phyloP scores from a whole-genome alignment of 139 green algal species.

The Chlamydomonas sphaeroides region DNA sequence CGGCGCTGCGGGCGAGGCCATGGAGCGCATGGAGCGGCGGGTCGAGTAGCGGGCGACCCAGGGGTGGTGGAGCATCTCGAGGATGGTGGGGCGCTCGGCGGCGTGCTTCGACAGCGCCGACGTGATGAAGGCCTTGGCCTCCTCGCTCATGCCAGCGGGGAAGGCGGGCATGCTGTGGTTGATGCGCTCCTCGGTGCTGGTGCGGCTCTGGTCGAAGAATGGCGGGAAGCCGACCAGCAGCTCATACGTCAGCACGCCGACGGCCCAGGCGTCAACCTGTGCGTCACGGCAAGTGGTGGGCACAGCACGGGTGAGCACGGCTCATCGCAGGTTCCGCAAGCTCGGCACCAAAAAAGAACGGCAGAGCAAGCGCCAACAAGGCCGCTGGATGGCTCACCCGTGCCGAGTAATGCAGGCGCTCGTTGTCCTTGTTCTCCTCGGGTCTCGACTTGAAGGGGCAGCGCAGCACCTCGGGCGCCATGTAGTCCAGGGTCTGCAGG shows the following conservation, averaged over 20 bases:
- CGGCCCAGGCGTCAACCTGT: conserved; percentile 92
- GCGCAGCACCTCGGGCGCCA: conserved; percentile 66
- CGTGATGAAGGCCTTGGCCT: conserved; percentile 56
- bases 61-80: conserved; percentile 65
- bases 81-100: conserved; percentile 48
- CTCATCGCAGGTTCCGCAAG: too few relatives aligned
- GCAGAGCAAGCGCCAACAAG: too few relatives aligned
- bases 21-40: conserved; percentile 52
- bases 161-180: conserved; percentile 46
- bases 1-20: conserved; percentile 7
- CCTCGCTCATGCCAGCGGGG: conserved; percentile 48
- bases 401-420: conserved; percentile 58
- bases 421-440: conserved; percentile 79
- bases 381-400: too few relatives aligned
- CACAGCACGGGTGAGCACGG: too few relatives aligned
- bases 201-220: conserved; percentile 75
- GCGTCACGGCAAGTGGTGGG: too few relatives aligned
- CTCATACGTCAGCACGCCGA: conserved; percentile 90
- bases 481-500: conserved; percentile 54
- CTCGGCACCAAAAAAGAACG: too few relatives aligned
- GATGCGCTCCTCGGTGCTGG: conserved; percentile 63
- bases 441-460: conserved; percentile 76
- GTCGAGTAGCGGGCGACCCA: conserved; percentile 62
- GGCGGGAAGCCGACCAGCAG: conserved; percentile 84
- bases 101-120: conserved; percentile 61